Conservation (phyloP, 805 yeast species). For the Scheffersomyces lignosus region DNA sequence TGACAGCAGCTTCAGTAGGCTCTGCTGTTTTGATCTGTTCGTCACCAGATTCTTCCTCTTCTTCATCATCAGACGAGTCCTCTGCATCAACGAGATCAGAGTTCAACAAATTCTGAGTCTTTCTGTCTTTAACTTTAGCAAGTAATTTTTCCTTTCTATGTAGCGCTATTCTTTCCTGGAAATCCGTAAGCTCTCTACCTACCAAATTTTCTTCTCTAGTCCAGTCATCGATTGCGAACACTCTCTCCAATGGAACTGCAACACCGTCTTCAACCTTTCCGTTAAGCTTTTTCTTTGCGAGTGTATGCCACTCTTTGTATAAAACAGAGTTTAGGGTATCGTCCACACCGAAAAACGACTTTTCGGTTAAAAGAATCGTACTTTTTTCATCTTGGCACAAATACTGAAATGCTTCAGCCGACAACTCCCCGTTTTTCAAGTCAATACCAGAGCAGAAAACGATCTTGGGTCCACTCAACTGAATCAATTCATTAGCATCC, state of each 20-base stretch:
- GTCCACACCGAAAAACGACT: conserved; percentile 21
- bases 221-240: conserved; percentile 42
- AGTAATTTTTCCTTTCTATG: conserved; percentile 44
- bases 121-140: conserved; percentile 43
- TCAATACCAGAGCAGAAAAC: conserved; percentile 75
- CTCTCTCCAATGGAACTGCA: conserved; percentile 51
- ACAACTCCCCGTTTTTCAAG: conserved; percentile 60
- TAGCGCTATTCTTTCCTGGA: conserved; percentile 44
- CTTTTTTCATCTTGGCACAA: conserved; percentile 66
- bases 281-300: conserved; percentile 32
- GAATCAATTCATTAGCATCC: conserved; percentile 54
- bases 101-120: conserved; percentile 38
- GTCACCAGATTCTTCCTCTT: conserved; percentile 31
- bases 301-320: conserved; percentile 52
- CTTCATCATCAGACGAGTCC: conserved; percentile 36
- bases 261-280: conserved; percentile 59
- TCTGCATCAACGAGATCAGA: conserved; percentile 35
- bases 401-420: conserved; percentile 51
- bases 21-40: conserved; percentile 23
- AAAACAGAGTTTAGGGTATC: conserved; percentile 52
- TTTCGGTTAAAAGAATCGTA: conserved; percentile 75
- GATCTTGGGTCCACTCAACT: conserved; percentile 68
- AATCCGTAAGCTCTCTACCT: conserved; percentile 51
- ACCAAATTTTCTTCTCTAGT: conserved; percentile 49
- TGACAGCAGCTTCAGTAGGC: neutral